Evolutionary conservation across 306 rosid genomes (phyloP).

Genomic region (Inga leiocalycina): DNA sequence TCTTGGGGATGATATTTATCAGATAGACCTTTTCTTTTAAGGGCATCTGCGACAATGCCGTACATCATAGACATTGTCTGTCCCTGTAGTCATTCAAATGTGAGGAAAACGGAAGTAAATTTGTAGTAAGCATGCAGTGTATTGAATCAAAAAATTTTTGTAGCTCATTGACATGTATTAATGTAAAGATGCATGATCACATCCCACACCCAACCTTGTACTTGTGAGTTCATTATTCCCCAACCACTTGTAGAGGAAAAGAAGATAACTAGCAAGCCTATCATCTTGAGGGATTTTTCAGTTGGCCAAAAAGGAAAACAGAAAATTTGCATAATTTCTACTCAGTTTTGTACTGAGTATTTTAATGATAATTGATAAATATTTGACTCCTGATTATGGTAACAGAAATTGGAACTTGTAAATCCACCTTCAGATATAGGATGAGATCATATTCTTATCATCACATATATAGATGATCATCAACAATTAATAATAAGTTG

Average conservation of each 20-base stretch:
- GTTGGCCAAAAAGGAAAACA: neutral
- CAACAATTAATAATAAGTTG: constrained; percentile 2
- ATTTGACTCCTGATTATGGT: neutral
- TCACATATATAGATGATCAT: neutral
- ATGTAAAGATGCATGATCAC: constrained; percentile 9
- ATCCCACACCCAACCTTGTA: neutral
- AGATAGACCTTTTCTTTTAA: constrained; percentile 54
- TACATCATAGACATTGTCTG: constrained; percentile 88
- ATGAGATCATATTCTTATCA: neutral
- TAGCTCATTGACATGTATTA: neutral
- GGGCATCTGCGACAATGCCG: constrained; percentile 55
- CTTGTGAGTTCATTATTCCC: neutral
- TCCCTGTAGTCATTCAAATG: constrained; percentile 46
- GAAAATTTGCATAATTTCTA: neutral
- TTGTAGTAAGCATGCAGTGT: neutral
- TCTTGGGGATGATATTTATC: constrained; percentile 58
- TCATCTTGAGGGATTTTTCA: neutral
- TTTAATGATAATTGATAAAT: neutral
- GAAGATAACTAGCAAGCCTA: neutral
- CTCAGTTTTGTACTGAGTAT: neutral
- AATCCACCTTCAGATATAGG: neutral
- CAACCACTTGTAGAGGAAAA: neutral
- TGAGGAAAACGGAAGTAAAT: constrained; percentile 4
- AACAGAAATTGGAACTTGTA: neutral
- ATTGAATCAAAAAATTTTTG: constrained; percentile 1